Conservation (phyloP, 352 stramenopile genomes). For the Globisporangium sylvaticum region DNA sequence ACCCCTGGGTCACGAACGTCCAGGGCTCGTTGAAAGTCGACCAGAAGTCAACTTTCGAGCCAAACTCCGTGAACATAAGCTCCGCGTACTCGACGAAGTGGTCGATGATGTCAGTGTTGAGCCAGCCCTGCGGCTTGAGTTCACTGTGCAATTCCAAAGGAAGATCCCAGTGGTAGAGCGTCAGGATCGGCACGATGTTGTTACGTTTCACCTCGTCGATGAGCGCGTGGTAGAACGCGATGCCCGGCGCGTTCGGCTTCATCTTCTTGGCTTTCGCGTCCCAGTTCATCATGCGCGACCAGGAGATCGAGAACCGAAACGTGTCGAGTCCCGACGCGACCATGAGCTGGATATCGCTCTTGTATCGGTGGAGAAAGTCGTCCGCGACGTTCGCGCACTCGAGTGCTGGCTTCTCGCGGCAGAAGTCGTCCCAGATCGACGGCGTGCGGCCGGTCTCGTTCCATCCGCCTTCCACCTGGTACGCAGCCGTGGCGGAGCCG, state of each 20-base stretch:
- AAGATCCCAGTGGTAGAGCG: slow-evolving; percentile 97
- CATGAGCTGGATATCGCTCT: slow-evolving; percentile 91
- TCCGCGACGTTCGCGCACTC: slow-evolving; percentile 88
- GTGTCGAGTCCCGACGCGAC: slow-evolving; percentile 82
- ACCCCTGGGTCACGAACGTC: slow-evolving; percentile 46
- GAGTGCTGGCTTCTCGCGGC: slow-evolving; percentile 42
- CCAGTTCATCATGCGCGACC: slow-evolving; percentile 86
- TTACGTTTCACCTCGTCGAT: slow-evolving; percentile 78
- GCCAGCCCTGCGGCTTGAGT: slow-evolving; percentile 67
- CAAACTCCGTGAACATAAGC: slow-evolving; percentile 91
- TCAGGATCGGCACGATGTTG: slow-evolving; percentile 90
- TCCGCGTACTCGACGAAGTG: slow-evolving; percentile 87
- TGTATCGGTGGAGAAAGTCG: slow-evolving; percentile 91
- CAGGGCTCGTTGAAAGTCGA: slow-evolving; percentile 94
- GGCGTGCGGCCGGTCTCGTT: slow-evolving; percentile 74
- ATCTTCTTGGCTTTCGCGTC: slow-evolving; percentile 38
- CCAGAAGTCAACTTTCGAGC: slow-evolving; percentile 89
- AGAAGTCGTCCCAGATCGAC: slow-evolving; percentile 93
- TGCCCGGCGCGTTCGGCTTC: slow-evolving; percentile 77
- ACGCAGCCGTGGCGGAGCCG: slow-evolving; percentile 86
- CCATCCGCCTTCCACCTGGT: slow-evolving; percentile 92
- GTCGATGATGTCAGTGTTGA: slow-evolving; percentile 62
- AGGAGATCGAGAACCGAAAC: slow-evolving; percentile 93
- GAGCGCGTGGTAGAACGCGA: slow-evolving; percentile 92
- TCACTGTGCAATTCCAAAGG: slow-evolving; percentile 83